Percentiles rank a stretch among this genome's conserved stretches.
These are phyloP conservation scores for Sporisorium exsertum DNA, from an alignment of 1,284 basidiomycete genomes.

Conservation along the genomic window DNA sequence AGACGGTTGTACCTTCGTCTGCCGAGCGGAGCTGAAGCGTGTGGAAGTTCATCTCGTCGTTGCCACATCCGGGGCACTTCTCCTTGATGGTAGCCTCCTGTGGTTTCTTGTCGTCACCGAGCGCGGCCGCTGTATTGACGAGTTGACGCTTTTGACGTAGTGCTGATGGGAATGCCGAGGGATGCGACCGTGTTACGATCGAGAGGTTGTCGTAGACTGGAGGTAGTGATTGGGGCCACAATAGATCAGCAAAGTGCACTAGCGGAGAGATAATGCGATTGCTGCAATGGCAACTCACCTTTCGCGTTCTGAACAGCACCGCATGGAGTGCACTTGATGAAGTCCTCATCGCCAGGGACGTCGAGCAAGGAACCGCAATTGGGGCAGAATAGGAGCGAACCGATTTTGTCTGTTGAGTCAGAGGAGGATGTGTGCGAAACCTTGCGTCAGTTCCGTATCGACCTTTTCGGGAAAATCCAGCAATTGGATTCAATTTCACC, in stretches of 20 bases:
- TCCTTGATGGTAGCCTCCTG: constrained; percentile 80
- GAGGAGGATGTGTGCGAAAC: background rate
- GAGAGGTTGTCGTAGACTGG: constrained; percentile 92
- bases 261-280: background rate
- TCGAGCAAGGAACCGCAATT: constrained; percentile 90
- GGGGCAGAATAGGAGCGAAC: constrained; percentile 92
- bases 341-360: constrained; percentile 81
- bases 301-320: constrained; percentile 79
- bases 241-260: background rate
- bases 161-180: constrained; percentile 91
- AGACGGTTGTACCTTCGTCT: constrained; percentile 70
- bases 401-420: constrained; percentile 71
- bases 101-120: constrained; percentile 40
- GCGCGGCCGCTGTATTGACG: constrained; percentile 74
- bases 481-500: background rate
- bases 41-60: constrained; percentile 70
- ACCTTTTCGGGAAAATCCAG: too few relatives aligned
- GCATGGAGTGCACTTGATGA: constrained; percentile 88
- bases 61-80: constrained; percentile 88
- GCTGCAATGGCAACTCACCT: constrained; percentile 32
- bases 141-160: constrained; percentile 86
- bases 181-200: constrained; percentile 89
- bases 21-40: constrained; percentile 71
- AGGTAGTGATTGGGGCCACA: background rate
- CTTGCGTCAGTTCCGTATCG: background rate